Base-by-base conservation (phyloP, 75 land plant genomes). In the Picea sitchensis region DNA sequence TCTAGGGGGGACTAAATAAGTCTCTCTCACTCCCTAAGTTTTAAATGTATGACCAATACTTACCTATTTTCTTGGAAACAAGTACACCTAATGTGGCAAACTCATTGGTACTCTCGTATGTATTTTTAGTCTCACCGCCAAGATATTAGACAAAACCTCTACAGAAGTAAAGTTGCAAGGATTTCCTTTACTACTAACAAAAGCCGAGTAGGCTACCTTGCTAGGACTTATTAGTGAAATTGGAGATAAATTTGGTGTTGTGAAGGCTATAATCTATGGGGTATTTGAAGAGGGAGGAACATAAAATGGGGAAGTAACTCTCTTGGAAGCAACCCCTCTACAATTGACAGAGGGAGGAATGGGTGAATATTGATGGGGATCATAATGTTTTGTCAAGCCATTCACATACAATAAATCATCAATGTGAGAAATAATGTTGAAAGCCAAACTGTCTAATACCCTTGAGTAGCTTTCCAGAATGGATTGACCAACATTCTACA, bases 401-500 rank as follows among this genome's bases (percentile, higher is more conserved):
- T 96, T 93, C 47, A 87, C 97, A 75, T 86, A 88, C 11, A 94
- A 85, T 0, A 96, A 81, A 83, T 94, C 98, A 77, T 94, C 99
- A 38, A 96, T 90, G 3, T 95, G 90, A 15, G 99, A 92, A 76
- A 96, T 85, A 54, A 94, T 90, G 64, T 94, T 96, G 82, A 83
- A 94, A 17, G 97, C 99, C 76, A 96, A 69, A 81, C 98, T 96
- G 84, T 96, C 99, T 78, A 96, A 73, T 15, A 96, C 99, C 82
- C 99, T 88, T 0, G 99, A 96, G 82, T 96, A 96, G 84, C 99
- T 94, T 77, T 96, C 99, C 38, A 96, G 79, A 36, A 96, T 94
- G 14, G 99, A 89, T 76, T 94, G 94, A 44, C 99, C 99, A 67
- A 96, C 98, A 86, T 96, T 98, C 99, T 96, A 78, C 77, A 87